Percentiles rank a stretch among this genome's conserved stretches.
These are phyloP conservation scores for Hypoxylon crocopeplum DNA, from an alignment of 495 filamentous ascomycete species.

Conservation along the genomic window DNA sequence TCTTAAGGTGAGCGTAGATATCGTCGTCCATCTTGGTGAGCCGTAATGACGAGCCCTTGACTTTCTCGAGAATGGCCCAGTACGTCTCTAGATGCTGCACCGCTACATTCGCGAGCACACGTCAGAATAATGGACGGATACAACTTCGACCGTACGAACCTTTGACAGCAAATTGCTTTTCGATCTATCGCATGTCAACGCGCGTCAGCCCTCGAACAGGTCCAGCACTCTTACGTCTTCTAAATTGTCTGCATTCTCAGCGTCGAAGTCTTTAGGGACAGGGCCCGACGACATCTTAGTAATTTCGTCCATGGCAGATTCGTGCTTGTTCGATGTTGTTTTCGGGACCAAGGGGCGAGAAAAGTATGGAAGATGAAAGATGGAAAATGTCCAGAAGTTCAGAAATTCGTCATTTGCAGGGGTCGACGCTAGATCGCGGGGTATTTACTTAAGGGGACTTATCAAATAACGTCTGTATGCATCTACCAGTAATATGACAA, in stretches of 20 bases:
- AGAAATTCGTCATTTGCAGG: no score
- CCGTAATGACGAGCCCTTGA: conserved; percentile 81
- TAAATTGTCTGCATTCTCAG: conserved; percentile 55
- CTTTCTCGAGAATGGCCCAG: conserved; percentile 92
- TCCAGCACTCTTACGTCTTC: conserved; percentile 50
- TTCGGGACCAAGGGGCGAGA: no score
- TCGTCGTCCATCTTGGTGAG: conserved; percentile 95
- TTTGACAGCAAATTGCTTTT: conserved; percentile 99
- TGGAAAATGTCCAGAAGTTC: no score
- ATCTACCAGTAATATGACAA: no score
- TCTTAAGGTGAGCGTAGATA: conserved; percentile 85
- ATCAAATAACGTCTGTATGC: no score
- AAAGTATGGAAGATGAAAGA: no score
- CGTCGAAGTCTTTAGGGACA: conserved; percentile 51
- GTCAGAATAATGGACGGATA: no score
- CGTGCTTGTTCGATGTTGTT: not conserved
- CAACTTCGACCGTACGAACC: conserved; percentile 55
- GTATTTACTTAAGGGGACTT: no score
- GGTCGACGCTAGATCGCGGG: no score
- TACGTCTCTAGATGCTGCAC: conserved; percentile 97
- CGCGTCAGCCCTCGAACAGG: not conserved
- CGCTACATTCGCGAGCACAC: conserved; percentile 63
- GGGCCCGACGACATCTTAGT: conserved; percentile 39
- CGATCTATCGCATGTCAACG: conserved; percentile 67
- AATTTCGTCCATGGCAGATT: conserved; percentile 35